These are phyloP conservation scores for Eucalyptus melliodora DNA, from an alignment of 345 rosid species.

Conservation along the genomic window DNA sequence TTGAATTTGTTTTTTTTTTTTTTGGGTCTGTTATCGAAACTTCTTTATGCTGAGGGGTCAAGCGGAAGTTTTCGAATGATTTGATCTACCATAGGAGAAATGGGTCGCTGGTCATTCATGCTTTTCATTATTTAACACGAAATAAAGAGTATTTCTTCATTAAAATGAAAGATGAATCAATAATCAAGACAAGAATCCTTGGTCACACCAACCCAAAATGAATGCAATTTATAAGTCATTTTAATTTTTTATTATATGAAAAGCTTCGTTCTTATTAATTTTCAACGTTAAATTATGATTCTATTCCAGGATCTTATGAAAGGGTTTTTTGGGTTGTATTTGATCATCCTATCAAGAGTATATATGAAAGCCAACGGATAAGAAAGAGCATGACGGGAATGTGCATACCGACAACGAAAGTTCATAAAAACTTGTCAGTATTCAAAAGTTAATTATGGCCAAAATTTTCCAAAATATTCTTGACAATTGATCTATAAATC, in stretches of 20 bases:
- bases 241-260: fast-evolving
- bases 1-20: not conserved
- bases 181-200: not conserved
- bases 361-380: not conserved
- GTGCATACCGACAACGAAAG: not conserved
- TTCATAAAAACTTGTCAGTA: not conserved
- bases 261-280: not conserved
- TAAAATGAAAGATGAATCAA: not conserved
- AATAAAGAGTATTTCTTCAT: not conserved
- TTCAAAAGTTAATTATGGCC: not conserved
- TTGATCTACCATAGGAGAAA: not conserved
- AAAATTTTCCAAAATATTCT: not conserved
- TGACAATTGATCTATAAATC: fast-evolving
- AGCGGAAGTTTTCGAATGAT: not conserved
- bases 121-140: not conserved
- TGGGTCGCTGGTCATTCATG: not conserved
- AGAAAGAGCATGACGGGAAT: not conserved
- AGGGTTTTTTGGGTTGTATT: not conserved
- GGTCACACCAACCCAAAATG: not conserved
- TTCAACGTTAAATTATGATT: not conserved
- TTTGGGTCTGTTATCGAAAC: not conserved
- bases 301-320: not conserved
- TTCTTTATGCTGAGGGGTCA: not conserved
- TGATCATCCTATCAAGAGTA: not conserved
- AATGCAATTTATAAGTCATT: not conserved